phyloP scores from a whole-genome alignment of 257 asterid species.

The Rauvolfia tetraphylla region DNA sequence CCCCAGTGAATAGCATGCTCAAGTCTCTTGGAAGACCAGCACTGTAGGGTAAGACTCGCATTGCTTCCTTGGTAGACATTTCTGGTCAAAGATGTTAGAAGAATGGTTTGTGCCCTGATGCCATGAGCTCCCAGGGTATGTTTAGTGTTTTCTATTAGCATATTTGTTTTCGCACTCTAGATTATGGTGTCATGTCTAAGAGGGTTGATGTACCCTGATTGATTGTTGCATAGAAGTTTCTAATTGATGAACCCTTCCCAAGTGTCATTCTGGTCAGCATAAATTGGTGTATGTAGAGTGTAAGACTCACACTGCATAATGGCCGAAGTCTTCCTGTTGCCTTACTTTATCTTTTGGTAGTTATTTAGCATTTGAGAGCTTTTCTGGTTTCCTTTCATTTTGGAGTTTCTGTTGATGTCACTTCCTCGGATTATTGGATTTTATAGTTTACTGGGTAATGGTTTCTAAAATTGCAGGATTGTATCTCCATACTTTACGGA shows the following conservation, averaged over 20 bases:
- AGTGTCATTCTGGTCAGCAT: too few relatives aligned
- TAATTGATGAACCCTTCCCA: too few relatives aligned
- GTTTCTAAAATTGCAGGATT: conserved; percentile 60
- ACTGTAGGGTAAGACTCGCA: too few relatives aligned
- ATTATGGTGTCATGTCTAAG: neutral
- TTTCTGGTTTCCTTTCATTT: conserved; percentile 8
- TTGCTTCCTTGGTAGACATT: neutral
- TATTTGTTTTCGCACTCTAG: neutral
- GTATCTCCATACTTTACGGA: conserved; percentile 76
- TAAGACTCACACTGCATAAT: too few relatives aligned
- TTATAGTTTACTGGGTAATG: conserved; percentile 13
- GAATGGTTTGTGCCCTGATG: neutral
- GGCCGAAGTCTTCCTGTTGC: too few relatives aligned
- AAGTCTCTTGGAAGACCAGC: neutral
- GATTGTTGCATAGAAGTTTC: too few relatives aligned
- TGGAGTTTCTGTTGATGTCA: conserved; percentile 3
- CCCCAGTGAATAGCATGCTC: neutral
- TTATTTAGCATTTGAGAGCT: too few relatives aligned
- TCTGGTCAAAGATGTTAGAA: neutral
- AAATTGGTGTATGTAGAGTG: too few relatives aligned
- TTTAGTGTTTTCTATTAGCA: conserved; percentile 1
- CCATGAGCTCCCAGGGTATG: neutral
- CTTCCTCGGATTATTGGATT: conserved; percentile 8
- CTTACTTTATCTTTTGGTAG: too few relatives aligned
- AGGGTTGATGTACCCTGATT: neutral